Evolutionary conservation across 2,329 filamentous ascomycete species (phyloP).

Genomic region (Blumeria hordei): DNA sequence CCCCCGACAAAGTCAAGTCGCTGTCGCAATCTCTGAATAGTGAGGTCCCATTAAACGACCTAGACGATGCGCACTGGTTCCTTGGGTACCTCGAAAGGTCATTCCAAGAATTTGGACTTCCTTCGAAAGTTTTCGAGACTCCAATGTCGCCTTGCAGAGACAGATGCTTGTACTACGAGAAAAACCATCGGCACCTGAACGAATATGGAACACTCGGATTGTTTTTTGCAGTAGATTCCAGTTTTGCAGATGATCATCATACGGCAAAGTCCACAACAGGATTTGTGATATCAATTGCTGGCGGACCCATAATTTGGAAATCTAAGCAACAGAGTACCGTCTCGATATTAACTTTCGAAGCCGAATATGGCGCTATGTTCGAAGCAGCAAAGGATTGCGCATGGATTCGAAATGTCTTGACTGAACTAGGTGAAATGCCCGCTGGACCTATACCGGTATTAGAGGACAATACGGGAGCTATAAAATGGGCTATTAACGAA

Average conservation of each 20-base stretch:
- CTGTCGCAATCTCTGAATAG: not conserved
- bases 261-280: not conserved
- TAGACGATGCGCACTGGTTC: not conserved
- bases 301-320: not conserved
- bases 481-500: not conserved
- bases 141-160: not conserved
- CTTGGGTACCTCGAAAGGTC: not conserved
- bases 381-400: not conserved
- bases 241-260: not conserved
- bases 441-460: not conserved
- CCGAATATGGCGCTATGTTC: not conserved
- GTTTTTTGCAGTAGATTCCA: not conserved
- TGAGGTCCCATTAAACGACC: not conserved
- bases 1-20: not conserved
- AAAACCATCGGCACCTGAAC: not conserved
- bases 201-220: not conserved
- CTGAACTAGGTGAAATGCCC: not conserved
- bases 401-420: not conserved
- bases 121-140: not conserved
- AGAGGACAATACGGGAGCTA: conserved; percentile 1
- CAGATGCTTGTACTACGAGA: not conserved
- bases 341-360: not conserved
- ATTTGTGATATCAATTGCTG: not conserved
- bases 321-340: not conserved
- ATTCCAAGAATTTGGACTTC: not conserved